Evolutionary conservation across 2,329 filamentous ascomycete genomes (phyloP).

Genomic region (Monilinia laxa): DNA sequence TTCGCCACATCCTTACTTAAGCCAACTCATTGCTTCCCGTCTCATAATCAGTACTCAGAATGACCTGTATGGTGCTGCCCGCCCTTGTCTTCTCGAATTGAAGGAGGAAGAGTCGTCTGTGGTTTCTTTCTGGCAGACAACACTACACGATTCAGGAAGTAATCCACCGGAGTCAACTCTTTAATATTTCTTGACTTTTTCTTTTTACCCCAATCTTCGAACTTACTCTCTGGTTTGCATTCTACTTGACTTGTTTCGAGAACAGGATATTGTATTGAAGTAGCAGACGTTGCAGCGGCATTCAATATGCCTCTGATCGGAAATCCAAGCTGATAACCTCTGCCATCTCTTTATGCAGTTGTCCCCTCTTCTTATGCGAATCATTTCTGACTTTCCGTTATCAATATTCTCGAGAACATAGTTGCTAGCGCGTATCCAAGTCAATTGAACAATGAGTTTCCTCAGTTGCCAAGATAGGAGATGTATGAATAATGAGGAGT

Average conservation of each 20-base stretch:
- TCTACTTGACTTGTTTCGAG: not conserved
- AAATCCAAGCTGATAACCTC: not conserved
- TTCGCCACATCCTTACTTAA: not conserved
- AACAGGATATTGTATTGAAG: not conserved
- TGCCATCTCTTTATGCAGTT: not conserved
- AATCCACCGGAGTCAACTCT: not conserved
- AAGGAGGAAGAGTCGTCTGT: not conserved
- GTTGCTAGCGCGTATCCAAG: not conserved
- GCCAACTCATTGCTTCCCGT: too few relatives aligned
- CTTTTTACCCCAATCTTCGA: not conserved
- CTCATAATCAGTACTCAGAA: not conserved
- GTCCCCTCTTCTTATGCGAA: not conserved
- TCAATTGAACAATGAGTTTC: not conserved
- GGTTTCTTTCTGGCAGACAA: not conserved
- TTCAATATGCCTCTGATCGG: not conserved
- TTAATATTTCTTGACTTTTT: not conserved
- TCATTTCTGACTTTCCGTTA: not conserved
- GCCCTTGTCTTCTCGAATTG: not conserved
- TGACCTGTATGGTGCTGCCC: too few relatives aligned
- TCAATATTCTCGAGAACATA: not conserved
- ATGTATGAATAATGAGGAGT: not conserved
- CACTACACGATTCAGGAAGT: too few relatives aligned
- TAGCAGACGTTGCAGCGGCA: not conserved
- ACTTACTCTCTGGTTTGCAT: not conserved
- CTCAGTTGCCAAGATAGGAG: not conserved